Evolutionary conservation across 495 filamentous ascomycete genomes (phyloP).

Genomic region (Neurospora africana): DNA sequence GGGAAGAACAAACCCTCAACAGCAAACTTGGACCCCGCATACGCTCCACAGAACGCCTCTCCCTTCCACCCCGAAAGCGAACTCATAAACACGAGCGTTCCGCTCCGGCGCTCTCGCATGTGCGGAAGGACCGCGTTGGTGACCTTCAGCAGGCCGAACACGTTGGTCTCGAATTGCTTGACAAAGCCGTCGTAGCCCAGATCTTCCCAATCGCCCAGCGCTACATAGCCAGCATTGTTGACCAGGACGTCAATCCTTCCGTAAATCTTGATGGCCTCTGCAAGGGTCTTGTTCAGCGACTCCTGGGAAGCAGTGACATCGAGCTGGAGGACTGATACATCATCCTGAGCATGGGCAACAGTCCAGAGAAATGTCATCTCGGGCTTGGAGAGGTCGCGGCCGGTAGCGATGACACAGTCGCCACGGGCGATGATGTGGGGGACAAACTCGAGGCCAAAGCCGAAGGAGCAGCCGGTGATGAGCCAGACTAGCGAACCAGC

Average conservation of each 20-base stretch:
- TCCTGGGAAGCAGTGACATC: constrained; percentile 34
- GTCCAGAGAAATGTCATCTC: constrained; percentile 7
- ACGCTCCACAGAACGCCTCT: constrained; percentile 4
- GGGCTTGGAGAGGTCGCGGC: constrained; percentile 26
- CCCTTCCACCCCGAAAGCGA: constrained; percentile 12
- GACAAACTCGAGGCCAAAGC: constrained; percentile 33
- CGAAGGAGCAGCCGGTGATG: constrained; percentile 38
- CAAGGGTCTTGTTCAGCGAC: constrained; percentile 28
- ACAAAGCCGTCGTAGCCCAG: constrained; percentile 23
- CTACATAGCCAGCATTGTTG: constrained; percentile 45
- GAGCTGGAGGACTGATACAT: constrained; percentile 24
- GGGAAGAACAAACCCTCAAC: constrained; percentile 7
- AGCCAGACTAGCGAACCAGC: constrained; percentile 17
- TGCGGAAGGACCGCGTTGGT: constrained; percentile 36
- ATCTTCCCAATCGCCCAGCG: constrained; percentile 36
- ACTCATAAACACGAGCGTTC: constrained; percentile 29
- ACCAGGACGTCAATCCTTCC: constrained; percentile 42
- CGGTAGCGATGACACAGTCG: constrained; percentile 46
- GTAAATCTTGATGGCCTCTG: constrained; percentile 23
- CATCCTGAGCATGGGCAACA: background rate
- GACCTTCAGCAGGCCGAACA: constrained; percentile 36
- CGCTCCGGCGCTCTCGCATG: constrained; percentile 34
- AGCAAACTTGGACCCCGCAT: constrained; percentile 12
- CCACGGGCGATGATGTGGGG: constrained; percentile 35
- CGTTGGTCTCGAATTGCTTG: constrained; percentile 36